phyloP scores from a whole-genome alignment of 805 yeast species.

The Ogataea paraovalis region DNA sequence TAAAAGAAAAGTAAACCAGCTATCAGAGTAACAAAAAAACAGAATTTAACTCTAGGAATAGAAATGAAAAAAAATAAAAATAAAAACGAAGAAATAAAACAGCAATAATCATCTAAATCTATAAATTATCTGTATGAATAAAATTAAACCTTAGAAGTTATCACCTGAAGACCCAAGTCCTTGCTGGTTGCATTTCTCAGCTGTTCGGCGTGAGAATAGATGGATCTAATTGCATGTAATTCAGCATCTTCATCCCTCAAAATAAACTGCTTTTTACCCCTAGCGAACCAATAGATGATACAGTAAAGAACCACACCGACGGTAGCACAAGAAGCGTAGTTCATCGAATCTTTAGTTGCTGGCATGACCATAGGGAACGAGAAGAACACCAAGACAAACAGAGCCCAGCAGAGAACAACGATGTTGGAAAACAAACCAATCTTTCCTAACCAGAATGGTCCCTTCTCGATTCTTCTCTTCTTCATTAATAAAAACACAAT shows the following conservation, averaged over 20 bases:
- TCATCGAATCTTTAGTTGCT: conserved; percentile 58
- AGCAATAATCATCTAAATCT: no score
- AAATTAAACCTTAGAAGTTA: not conserved
- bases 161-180: not conserved
- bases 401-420: conserved; percentile 52
- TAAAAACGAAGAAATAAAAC: no score
- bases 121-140: not conserved
- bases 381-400: conserved; percentile 56
- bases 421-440: conserved; percentile 49
- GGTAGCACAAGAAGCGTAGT: conserved; percentile 58
- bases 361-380: conserved; percentile 65
- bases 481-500: conserved; percentile 41
- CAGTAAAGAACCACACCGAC: conserved; percentile 43
- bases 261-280: conserved; percentile 26
- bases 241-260: conserved; percentile 17
- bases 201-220: not conserved
- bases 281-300: conserved; percentile 48
- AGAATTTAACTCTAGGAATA: no score
- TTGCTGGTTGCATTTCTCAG: not conserved
- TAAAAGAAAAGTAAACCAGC: no score
- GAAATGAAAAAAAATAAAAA: no score
- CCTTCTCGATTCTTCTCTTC: conserved; percentile 54
- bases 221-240: conserved; percentile 1
- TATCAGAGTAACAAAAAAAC: no score
- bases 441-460: conserved; percentile 65